A percentile compares a stretch with the other conserved stretches of the same genome.
phyloP scores from a whole-genome alignment of 2,329 filamentous ascomycete genomes.

The Cercospora sp. region DNA sequence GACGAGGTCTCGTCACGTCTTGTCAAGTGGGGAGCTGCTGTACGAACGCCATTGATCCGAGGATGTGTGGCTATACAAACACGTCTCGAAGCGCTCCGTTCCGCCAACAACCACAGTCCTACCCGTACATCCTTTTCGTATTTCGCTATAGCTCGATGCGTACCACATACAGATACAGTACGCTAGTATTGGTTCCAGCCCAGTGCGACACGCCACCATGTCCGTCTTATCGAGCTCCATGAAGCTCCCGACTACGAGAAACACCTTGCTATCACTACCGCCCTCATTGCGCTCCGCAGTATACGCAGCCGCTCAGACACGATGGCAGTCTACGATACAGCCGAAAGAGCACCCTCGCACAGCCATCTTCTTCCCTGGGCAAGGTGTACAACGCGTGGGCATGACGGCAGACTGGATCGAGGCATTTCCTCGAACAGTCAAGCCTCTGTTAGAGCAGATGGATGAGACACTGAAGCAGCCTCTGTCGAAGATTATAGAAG shows the following conservation, averaged over 20 bases:
- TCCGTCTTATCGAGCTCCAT: slow-evolving; percentile 4
- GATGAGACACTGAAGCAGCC: slow-evolving; percentile 73
- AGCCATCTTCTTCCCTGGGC: slow-evolving; percentile 43
- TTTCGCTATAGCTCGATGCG: slow-evolving; percentile 7
- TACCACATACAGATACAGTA: neutral
- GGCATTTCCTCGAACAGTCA: slow-evolving; percentile 76
- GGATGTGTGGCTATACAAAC: neutral
- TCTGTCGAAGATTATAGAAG: slow-evolving; percentile 74
- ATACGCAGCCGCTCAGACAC: slow-evolving; percentile 27
- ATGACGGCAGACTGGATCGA: slow-evolving; percentile 71
- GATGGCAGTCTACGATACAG: slow-evolving; percentile 29
- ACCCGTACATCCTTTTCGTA: neutral
- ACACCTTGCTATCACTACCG: slow-evolving; percentile 32
- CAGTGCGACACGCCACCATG: slow-evolving; percentile 1
- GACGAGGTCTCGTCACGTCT: neutral
- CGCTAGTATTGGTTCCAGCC: neutral
- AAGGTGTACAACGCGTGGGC: slow-evolving; percentile 41
- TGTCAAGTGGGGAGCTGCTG: neutral
- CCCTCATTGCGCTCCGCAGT: slow-evolving; percentile 31
- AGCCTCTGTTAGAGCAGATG: slow-evolving; percentile 79
- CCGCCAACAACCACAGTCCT: slow-evolving; percentile 1
- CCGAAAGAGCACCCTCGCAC: slow-evolving; percentile 35
- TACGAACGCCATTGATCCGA: slow-evolving; percentile 5
- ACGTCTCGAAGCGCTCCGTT: neutral
- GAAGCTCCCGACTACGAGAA: slow-evolving; percentile 11